These are phyloP conservation scores for Chenopodium suecicum DNA, from an alignment of 148 eudicot species.

Conservation along the genomic window DNA sequence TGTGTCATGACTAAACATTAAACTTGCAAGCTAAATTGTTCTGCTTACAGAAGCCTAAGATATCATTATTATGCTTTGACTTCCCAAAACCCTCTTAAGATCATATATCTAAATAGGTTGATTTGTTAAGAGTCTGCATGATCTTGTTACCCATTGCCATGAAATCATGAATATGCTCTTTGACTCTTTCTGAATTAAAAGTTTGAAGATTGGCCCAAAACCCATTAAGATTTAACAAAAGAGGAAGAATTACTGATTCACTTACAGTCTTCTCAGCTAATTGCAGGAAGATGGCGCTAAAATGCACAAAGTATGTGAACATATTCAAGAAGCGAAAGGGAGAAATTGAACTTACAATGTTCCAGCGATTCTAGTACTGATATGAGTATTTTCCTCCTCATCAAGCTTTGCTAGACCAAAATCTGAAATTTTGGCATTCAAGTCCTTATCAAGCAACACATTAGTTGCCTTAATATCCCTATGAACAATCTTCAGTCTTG, in stretches of 20 bases:
- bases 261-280: not conserved
- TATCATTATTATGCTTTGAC: not conserved
- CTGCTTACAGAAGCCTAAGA: not conserved
- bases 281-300: not conserved
- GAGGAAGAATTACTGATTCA: not conserved
- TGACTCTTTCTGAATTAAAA: no score
- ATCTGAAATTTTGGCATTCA: constrained; percentile 77
- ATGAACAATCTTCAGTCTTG: constrained; percentile 64
- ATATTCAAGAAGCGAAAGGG: not conserved
- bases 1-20: not conserved
- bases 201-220: not conserved
- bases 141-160: not conserved
- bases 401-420: constrained; percentile 90
- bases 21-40: not conserved
- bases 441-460: constrained; percentile 80
- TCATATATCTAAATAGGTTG: not conserved
- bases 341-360: constrained; percentile 54
- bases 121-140: not conserved
- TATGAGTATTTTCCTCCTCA: constrained; percentile 75
- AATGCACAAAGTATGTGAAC: not conserved
- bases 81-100: not conserved
- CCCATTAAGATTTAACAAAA: not conserved
- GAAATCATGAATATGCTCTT: not conserved
- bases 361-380: constrained; percentile 80
- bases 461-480: constrained; percentile 86